These are phyloP conservation scores for Hanseniaspora valbyensis DNA, from an alignment of 805 yeast genomes.

Conservation along the genomic window DNA sequence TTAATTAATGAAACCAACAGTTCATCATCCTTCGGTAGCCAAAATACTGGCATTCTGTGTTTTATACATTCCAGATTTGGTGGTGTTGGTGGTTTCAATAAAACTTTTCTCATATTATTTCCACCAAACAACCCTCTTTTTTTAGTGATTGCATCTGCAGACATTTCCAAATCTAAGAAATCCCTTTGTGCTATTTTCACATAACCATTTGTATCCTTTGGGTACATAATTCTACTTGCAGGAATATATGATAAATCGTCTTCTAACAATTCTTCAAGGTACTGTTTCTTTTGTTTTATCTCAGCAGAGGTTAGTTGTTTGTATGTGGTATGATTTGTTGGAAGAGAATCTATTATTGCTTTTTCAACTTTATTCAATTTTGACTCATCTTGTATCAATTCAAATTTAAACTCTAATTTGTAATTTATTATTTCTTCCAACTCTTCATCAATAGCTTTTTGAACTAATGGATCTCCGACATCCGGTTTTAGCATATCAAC, in stretches of 20 bases:
- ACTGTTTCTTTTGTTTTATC: constrained; percentile 19
- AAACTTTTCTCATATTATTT: constrained; percentile 43
- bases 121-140: constrained; percentile 37
- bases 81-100: constrained; percentile 79
- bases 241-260: constrained; percentile 36
- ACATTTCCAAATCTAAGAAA: constrained; percentile 34
- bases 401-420: constrained; percentile 26
- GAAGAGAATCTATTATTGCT: constrained; percentile 28
- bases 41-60: constrained; percentile 79
- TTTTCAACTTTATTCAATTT: constrained; percentile 27
- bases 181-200: constrained; percentile 45
- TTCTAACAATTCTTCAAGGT: constrained; percentile 21
- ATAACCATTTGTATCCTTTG: constrained; percentile 55
- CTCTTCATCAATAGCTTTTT: constrained; percentile 4
- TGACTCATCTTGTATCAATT: constrained; percentile 25
- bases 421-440: constrained; percentile 17
- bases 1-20: constrained; percentile 68
- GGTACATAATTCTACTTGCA: constrained; percentile 54
- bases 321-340: constrained; percentile 18
- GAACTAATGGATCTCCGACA: constrained; percentile 6
- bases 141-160: constrained; percentile 27
- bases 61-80: constrained; percentile 75
- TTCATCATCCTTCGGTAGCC: constrained; percentile 92
- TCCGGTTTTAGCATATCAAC: constrained; percentile 8
- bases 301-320: background rate